Evolutionary conservation across 352 stramenopile species (phyloP).

Genomic region (Blastocystis sp.): DNA sequence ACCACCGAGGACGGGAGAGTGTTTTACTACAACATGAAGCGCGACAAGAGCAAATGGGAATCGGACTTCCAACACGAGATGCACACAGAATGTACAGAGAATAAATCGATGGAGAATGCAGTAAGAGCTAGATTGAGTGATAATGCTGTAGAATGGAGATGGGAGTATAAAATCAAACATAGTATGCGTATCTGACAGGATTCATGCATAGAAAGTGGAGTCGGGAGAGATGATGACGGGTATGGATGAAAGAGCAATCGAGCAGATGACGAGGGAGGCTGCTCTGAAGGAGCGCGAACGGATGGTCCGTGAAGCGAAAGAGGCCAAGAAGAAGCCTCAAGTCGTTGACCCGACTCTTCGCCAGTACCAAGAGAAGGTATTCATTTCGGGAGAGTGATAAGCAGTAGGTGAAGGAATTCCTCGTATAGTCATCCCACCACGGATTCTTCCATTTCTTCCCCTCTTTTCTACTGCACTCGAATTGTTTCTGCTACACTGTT

Average conservation of each 20-base stretch:
- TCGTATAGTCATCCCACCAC: not conserved
- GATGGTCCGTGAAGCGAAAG: conserved; percentile 1
- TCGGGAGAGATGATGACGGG: not conserved
- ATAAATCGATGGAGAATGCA: not conserved
- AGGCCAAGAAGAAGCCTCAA: conserved; percentile 6
- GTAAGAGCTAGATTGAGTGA: not conserved
- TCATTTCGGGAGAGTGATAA: not conserved
- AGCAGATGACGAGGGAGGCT: conserved; percentile 23
- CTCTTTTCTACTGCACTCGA: not conserved
- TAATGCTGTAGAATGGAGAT: too few relatives aligned
- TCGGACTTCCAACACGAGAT: conserved; percentile 14
- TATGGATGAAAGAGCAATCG: not conserved
- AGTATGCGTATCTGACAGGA: too few relatives aligned
- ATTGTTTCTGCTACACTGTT: not conserved
- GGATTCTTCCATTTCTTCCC: too few relatives aligned
- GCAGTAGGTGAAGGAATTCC: conserved; percentile 38
- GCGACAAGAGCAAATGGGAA: conserved; percentile 44
- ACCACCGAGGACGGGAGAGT: conserved; percentile 31
- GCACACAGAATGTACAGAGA: not conserved
- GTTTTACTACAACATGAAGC: conserved; percentile 66
- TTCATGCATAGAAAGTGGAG: not conserved
- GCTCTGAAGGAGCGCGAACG: conserved; percentile 41
- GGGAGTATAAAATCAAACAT: too few relatives aligned
- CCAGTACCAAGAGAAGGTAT: conserved; percentile 29
- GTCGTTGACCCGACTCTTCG: conserved; percentile 12